Evolutionary conservation across 1,139 yeast genomes (phyloP), one percentile per base, ranked within the genome.

Genomic region (Yamadazyma buinensis): DNA sequence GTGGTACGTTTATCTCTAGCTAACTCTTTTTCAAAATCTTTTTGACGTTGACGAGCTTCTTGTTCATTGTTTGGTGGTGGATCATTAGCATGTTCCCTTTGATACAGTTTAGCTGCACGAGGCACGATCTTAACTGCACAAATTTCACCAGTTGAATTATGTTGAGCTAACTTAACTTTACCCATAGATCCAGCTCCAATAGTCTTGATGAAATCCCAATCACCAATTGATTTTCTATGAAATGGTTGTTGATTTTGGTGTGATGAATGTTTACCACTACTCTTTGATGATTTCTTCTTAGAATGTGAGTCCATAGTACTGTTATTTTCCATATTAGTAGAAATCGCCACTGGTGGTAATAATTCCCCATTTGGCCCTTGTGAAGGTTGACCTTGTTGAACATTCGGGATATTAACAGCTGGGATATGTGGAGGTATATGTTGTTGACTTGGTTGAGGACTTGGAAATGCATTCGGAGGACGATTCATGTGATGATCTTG

Each of bases 181-280:
- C 99, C 99, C 98, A 94, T 92, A 1, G 96, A 86, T 3, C 99
- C 98, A 4, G 97, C 96, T 33, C 99, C 99, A 32, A 92, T 86
- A 1, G 97, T 88, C 56, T 88, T 88, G 40, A 87, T 75, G 49
- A 92, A 90, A 51, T 86, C 95, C 98, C 98, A 92, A 47, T 94
- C 97, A 13, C 98, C 99, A 37, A 92, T 83, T 5, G 95, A 75
- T 43, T 84, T 82, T 45, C 97, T 76, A 55, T 88, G 90, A 51
- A 84, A 84, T 47, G 82, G 88, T 41, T 55, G 63, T 34, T 34
- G 52, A 25, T 33, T 49, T 33, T 28, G 43, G 28, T 7, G 26
- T 17, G 7, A 5, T 5, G 7, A 5, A 6, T 21, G 11, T 11
- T 26, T 26, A 26, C 18, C 15, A 15, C 11, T 17, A 13, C 31